Conservation (phyloP, 1,284 basidiomycete genomes). For the Lentinula novae-zelandiae region DNA sequence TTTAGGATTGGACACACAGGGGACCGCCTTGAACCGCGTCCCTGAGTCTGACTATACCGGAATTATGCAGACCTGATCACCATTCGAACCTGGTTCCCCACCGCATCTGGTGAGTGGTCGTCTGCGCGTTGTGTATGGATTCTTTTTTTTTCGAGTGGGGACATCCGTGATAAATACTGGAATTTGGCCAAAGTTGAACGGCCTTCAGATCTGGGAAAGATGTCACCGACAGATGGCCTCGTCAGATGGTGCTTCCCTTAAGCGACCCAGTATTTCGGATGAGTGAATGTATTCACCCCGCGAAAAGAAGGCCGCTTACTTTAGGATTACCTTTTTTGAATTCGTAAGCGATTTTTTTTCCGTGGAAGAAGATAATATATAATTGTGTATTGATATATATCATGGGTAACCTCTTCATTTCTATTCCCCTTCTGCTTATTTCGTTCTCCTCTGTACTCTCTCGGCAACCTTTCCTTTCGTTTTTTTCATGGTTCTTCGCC, state of each 20-base stretch:
- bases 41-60: background rate
- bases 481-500: constrained; percentile 13
- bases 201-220: background rate
- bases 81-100: background rate
- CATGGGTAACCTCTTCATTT: background rate
- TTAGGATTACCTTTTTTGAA: background rate
- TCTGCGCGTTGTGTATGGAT: too few relatives aligned
- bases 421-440: background rate
- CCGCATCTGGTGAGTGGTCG: too few relatives aligned
- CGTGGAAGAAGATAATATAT: constrained; percentile 5
- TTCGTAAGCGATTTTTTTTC: background rate
- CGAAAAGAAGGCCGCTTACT: background rate
- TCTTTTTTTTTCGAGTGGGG: too few relatives aligned
- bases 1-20: background rate
- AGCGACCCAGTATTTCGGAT: constrained; percentile 5
- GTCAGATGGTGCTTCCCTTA: background rate
- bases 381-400: constrained; percentile 1
- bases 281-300: background rate
- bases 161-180: background rate
- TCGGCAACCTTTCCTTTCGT: background rate
- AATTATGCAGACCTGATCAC: background rate
- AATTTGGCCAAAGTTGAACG: background rate
- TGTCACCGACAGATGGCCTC: background rate
- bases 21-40: background rate
- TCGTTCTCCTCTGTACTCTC: background rate